These are phyloP conservation scores for Zymoseptoria tritici DNA, from an alignment of 2,329 filamentous ascomycete species.

Conservation along the genomic window DNA sequence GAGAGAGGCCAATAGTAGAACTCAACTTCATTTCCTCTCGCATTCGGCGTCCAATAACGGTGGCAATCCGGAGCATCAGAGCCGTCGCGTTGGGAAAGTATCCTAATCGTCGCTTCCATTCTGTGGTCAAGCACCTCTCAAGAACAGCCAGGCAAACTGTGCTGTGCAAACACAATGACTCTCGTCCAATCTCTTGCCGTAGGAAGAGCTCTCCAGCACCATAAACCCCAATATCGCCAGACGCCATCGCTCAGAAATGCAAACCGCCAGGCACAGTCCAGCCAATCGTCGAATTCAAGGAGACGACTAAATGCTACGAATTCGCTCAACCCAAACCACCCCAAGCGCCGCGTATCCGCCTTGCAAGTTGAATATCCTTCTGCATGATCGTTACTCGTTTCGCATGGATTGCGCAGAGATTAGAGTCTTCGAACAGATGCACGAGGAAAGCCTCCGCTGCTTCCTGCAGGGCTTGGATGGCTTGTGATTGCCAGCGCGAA, in stretches of 20 bases:
- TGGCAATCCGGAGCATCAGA: neutral
- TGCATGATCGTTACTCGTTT: constrained; percentile 98
- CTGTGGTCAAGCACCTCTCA: neutral
- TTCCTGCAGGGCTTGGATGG: constrained; percentile 95
- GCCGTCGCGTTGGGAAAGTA: neutral
- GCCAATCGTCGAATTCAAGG: neutral
- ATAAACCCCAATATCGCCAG: constrained; percentile 14
- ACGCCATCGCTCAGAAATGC: constrained; percentile 17
- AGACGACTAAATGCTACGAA: neutral
- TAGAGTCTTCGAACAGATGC: constrained; percentile 96
- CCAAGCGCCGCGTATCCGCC: constrained; percentile 77
- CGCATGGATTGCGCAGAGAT: constrained; percentile 96
- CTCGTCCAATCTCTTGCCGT: neutral
- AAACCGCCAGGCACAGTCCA: neutral
- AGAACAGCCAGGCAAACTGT: neutral
- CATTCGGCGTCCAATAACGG: neutral
- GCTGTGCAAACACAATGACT: neutral
- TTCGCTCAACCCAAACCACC: constrained; percentile 25
- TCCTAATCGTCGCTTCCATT: neutral
- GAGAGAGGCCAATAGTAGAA: neutral
- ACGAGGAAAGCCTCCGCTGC: constrained; percentile 98
- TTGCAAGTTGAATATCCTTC: constrained; percentile 95
- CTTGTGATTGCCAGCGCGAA: constrained; percentile 95
- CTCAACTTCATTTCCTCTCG: neutral
- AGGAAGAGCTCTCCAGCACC: neutral